Base-by-base conservation (phyloP, 2,329 filamentous ascomycete species). In the Botryotinia narcissicola region DNA sequence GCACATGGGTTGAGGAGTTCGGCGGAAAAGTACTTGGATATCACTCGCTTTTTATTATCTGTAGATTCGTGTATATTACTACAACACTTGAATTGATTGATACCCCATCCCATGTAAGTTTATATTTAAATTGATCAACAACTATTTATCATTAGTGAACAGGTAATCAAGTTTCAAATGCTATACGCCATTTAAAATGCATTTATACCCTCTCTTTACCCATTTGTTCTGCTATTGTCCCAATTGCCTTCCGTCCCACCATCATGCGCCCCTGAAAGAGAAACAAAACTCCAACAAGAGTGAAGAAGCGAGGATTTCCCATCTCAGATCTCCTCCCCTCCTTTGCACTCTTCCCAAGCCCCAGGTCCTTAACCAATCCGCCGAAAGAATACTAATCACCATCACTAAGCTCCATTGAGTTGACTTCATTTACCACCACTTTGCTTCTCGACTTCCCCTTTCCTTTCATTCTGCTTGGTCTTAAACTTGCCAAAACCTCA, bases 331-430 rank as follows among this genome's bases (percentile, higher is more conserved):
- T 29, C 37, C n/a, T 10, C 0, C 20, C 10, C n/a, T 32, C 5
- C 4, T n/a, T 57, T 32, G 18, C 4, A 42, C 35, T 14, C 44
- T 18, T 63, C 32, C 10, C 8, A 18, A 2, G 29, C 16, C 57
- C 12, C 25, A 51, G 20, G 5, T 25, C 8, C 22, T 32, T 18
- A 9, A 62, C n/a, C 14, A 12, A 22, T 37, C 16, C 32, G 10
- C 37, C 12, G 18, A 8, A 69, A 68, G 35, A 54, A 66, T 66
- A 68, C 76, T 73, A 80, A 64, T 88, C 87, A 71, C 87, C 86
- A 78, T 89, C 88, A 74, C 86, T 87, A 83, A 88, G 83, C 61
- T 88, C 87, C 83, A 90, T 85, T 81, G 87, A 85, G 75, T 84
- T 85, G 71, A 81, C 83, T 63, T 79, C 78, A 25, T 75, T 78